Evolutionary conservation across 176 grass and related monocot species (phyloP), one percentile per base, ranked within the genome.

Genomic region (Microstegium vimineum): DNA sequence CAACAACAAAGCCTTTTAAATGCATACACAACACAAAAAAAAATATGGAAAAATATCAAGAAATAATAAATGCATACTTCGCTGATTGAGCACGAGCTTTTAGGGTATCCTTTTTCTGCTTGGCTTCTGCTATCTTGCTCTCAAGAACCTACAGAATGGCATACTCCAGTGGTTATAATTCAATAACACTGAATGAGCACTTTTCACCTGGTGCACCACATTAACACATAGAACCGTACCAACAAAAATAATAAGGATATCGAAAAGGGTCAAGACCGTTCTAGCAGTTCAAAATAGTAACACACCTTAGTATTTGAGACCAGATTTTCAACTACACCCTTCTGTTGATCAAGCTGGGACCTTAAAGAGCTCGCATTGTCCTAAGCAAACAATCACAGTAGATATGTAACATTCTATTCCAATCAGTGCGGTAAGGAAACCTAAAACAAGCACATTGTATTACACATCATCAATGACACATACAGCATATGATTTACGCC

Each of bases 1-100:
- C 41, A 78, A 35, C 27, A 76, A n/a, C n/a, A n/a, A n/a, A n/a
- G n/a, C n/a, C n/a, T n/a, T n/a, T n/a, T n/a, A n/a, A n/a, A n/a
- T n/a, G n/a, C 42, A 41, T 35, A 33, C 4, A 20, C 80, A 54
- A n/a, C n/a, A n/a, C n/a, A 54, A 1, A 25, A 25, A 26, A 26
- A 60, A 16, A 52, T 57, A 60, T 12, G 10, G 56, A 3, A n/a
- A 11, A 60, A 69, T 69, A 77, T 40, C 34, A 78, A 74, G 14
- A 65, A 86, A 71, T 26, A 22, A 52, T 8, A 72, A 57, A 37
- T 78, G 52, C 86, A 86, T 71, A 96, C 97, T 99, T 99, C 23
- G 97, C 97, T 80, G 97, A 99, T 56, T 99, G 97, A 87, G 93
- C 97, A 90, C 97, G 93, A 56, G 97, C 97, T 89, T 95, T 99